These are phyloP conservation scores for Eremothecium gossypii DNA, from an alignment of 1,139 yeast genomes.

Conservation along the genomic window DNA sequence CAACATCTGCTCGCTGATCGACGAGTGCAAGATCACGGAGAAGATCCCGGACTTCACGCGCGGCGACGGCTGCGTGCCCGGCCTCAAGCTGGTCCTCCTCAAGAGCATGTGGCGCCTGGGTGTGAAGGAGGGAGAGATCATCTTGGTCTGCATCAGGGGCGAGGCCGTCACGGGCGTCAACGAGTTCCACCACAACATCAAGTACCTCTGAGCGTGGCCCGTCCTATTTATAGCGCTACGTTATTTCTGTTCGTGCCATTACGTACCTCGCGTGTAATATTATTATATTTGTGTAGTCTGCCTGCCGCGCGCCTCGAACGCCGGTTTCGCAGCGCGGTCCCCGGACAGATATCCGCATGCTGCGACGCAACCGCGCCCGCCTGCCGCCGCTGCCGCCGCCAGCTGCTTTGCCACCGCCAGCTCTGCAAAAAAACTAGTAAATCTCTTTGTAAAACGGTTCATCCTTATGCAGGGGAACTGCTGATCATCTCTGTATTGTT, in stretches of 20 bases:
- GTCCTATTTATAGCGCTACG: background rate
- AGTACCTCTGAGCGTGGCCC: background rate
- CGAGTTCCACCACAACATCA: conserved; percentile 11
- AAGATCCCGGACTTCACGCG: conserved; percentile 15
- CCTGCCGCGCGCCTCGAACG: too few species aligned
- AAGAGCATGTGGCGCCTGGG: conserved; percentile 28
- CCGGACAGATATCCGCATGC: too few species aligned
- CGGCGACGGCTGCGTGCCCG: conserved; percentile 10
- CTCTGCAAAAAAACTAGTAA: conserved; percentile 30
- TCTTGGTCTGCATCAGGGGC: conserved; percentile 23
- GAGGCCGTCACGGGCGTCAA: conserved; percentile 19
- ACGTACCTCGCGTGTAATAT: too few species aligned
- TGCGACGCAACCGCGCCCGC: too few species aligned
- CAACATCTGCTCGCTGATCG: conserved; percentile 17
- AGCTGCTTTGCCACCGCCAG: too few species aligned
- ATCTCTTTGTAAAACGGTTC: conserved; percentile 53
- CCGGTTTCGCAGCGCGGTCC: too few species aligned
- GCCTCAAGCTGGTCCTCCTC: conserved; percentile 18
- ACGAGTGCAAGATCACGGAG: conserved; percentile 15
- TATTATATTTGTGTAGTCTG: too few species aligned
- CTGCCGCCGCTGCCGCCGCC: too few species aligned
- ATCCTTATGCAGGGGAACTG: conserved; percentile 96
- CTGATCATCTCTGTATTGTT: conserved; percentile 94
- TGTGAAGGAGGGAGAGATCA: conserved; percentile 14
- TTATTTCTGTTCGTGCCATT: too few species aligned